These are phyloP conservation scores for Ceratocystis huliohia DNA, from an alignment of 2,329 filamentous ascomycete species.

Conservation along the genomic window DNA sequence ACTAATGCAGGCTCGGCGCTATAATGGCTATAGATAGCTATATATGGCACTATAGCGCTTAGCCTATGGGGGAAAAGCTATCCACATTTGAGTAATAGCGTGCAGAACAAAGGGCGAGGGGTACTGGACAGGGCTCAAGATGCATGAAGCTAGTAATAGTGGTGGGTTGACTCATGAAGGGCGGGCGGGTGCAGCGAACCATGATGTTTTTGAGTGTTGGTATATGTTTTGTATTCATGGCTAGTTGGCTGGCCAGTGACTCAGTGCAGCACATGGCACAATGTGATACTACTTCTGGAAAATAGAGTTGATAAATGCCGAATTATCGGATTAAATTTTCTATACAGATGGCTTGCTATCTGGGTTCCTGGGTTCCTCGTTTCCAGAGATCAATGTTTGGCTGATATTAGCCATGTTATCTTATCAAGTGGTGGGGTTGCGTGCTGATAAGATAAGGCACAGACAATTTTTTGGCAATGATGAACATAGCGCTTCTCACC, in stretches of 20 bases:
- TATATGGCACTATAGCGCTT: not conserved
- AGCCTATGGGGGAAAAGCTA: not conserved
- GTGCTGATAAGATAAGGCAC: slow-evolving; percentile 11
- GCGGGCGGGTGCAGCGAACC: not conserved
- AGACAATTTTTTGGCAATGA: not conserved
- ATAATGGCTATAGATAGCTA: slow-evolving; percentile 7
- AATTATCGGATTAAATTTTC: too few species aligned
- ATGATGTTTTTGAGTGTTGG: not conserved
- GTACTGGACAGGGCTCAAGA: not conserved
- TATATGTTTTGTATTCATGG: not conserved
- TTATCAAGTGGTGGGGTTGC: not conserved
- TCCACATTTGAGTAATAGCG: not conserved
- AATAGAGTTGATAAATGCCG: too few species aligned
- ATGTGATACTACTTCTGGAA: too few species aligned
- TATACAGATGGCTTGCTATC: too few species aligned
- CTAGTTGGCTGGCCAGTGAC: too few species aligned
- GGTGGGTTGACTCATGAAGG: not conserved
- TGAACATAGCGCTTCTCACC: not conserved
- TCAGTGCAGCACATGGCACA: too few species aligned
- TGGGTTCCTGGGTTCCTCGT: not conserved
- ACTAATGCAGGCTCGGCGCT: not conserved
- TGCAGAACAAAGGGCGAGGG: not conserved
- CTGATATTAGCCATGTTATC: not conserved
- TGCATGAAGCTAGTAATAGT: too few species aligned
- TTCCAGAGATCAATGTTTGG: too few species aligned